Conservation (phyloP, 495 filamentous ascomycete species). For the Acidomyces sp. region DNA sequence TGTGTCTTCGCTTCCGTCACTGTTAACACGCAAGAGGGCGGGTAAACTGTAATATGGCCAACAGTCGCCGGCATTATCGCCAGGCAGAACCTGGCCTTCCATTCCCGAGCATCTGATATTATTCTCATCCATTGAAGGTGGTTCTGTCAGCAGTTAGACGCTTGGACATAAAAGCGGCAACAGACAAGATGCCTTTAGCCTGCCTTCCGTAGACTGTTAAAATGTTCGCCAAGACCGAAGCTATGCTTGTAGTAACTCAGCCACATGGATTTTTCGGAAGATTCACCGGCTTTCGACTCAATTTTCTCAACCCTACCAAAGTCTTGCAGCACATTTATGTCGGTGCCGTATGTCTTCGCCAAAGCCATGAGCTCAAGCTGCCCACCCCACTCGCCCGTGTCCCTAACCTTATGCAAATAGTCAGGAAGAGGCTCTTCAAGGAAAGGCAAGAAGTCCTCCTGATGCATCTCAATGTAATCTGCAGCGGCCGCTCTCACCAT, state of each 20-base stretch:
- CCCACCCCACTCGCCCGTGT: conserved; percentile 94
- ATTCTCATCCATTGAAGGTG: too few relatives aligned
- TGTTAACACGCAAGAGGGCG: too few relatives aligned
- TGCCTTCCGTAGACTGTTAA: conserved; percentile 64
- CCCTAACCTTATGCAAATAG: conserved; percentile 63
- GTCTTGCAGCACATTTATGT: conserved; percentile 74
- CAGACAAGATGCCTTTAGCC: too few relatives aligned
- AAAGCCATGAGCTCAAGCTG: conserved; percentile 80
- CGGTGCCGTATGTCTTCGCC: conserved; percentile 66
- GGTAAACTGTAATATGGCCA: too few relatives aligned
- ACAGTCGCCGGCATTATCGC: too few relatives aligned
- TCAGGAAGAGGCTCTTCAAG: conserved; percentile 68
- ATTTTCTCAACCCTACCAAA: conserved; percentile 69
- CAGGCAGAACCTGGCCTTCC: too few relatives aligned
- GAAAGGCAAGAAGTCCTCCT: conserved; percentile 53
- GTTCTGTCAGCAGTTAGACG: too few relatives aligned
- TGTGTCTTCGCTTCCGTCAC: too few relatives aligned
- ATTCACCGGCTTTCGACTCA: conserved; percentile 35
- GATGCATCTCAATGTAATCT: conserved; percentile 43
- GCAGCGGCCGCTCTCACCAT: conserved; percentile 44
- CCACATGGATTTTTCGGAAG: conserved; percentile 53
- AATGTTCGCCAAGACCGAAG: conserved; percentile 91
- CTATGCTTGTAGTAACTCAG: conserved; percentile 88
- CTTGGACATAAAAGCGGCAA: too few relatives aligned
- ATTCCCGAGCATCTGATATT: too few relatives aligned